Conservation (phyloP, 1,139 yeast genomes). For the Protomyces macrosporus region DNA sequence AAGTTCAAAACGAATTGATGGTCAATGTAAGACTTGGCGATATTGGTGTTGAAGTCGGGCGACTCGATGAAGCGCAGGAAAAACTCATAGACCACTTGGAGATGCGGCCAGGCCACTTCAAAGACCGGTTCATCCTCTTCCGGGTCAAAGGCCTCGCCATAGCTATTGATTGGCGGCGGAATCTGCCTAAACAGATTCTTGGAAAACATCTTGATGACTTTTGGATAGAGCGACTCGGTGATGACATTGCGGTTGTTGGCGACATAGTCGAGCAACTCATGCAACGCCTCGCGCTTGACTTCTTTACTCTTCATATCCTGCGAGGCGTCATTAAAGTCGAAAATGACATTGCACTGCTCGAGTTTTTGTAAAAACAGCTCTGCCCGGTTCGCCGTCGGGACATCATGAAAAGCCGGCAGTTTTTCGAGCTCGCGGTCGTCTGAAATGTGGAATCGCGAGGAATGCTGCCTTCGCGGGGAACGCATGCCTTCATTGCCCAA, state of each 20-base stretch:
- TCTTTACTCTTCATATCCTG: constrained; percentile 90
- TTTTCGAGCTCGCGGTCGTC: constrained; percentile 69
- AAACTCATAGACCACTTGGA: constrained; percentile 94
- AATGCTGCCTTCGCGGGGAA: constrained; percentile 88
- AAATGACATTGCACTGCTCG: constrained; percentile 90
- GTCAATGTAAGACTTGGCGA: constrained; percentile 90
- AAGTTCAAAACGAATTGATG: constrained; percentile 77
- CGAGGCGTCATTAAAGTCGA: constrained; percentile 91
- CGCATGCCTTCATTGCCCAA: constrained; percentile 53
- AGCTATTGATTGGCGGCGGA: constrained; percentile 96
- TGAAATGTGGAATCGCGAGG: constrained; percentile 80
- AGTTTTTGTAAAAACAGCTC: constrained; percentile 79
- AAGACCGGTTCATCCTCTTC: constrained; percentile 98
- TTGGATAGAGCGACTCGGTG: constrained; percentile 85
- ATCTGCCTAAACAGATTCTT: constrained; percentile 87
- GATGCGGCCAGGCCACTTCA: constrained; percentile 98
- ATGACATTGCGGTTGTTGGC: constrained; percentile 74
- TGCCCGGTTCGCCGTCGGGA: constrained; percentile 76
- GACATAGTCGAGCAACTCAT: constrained; percentile 83
- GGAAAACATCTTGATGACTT: constrained; percentile 85
- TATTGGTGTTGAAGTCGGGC: constrained; percentile 88
- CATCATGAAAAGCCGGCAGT: constrained; percentile 86
- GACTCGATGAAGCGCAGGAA: constrained; percentile 88
- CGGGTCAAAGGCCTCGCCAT: constrained; percentile 93
- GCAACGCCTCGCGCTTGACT: constrained; percentile 75